phyloP scores from a whole-genome alignment of 257 asterid species.

The Nicotiana knightiana region DNA sequence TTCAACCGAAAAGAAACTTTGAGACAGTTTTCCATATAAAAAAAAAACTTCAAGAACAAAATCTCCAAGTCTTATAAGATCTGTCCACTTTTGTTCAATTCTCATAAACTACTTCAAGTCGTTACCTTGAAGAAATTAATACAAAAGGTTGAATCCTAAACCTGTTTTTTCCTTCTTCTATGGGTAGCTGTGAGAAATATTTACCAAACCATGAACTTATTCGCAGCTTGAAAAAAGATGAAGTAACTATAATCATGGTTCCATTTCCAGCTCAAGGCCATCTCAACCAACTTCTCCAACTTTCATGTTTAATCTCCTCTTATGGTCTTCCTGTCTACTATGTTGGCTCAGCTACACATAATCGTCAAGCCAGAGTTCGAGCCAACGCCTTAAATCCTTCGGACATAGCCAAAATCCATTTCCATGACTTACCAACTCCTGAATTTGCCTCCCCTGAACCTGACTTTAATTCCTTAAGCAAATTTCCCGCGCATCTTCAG shows the following conservation, averaged over 20 bases:
- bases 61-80: not conserved
- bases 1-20: not conserved
- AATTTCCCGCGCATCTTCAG: not conserved
- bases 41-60: not conserved
- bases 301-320: not conserved
- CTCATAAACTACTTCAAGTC: not conserved
- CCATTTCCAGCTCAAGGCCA: not conserved
- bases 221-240: not conserved
- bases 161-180: not conserved
- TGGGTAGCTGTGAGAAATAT: not conserved
- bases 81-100: not conserved
- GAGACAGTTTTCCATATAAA: not conserved
- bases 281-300: not conserved
- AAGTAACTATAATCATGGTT: not conserved
- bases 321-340: not conserved
- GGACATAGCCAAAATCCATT: not conserved
- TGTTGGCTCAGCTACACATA: not conserved
- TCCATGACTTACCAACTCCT: not conserved
- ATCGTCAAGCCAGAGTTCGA: not conserved
- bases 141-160: too few species aligned
- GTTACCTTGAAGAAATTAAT: not conserved
- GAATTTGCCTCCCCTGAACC: not conserved
- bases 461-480: not conserved
- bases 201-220: not conserved
- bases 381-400: not conserved